phyloP scores from a whole-genome alignment of 1,284 basidiomycete species.

The Cryptococcus floricola region DNA sequence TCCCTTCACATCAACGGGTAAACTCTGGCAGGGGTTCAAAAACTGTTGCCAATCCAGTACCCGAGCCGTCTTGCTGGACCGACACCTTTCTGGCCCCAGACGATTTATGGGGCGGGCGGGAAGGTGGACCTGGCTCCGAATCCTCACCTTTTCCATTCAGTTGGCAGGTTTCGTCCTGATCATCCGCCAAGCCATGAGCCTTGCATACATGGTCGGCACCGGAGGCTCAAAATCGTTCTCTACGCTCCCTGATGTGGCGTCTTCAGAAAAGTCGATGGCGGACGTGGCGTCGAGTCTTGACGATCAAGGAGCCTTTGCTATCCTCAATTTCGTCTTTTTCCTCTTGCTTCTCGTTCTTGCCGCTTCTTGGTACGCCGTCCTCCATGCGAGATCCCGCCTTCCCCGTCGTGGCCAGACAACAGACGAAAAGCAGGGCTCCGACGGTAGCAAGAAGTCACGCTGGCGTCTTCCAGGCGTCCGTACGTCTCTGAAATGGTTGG shows the following conservation, averaged over 20 bases:
- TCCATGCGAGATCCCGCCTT: neutral
- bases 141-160: slow-evolving; percentile 4
- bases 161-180: slow-evolving; percentile 6
- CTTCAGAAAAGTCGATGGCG: slow-evolving; percentile 2
- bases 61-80: slow-evolving; percentile 2
- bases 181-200: slow-evolving; percentile 12
- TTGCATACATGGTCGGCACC: slow-evolving; percentile 6
- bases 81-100: neutral
- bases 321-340: slow-evolving; percentile 13
- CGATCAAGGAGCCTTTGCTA: slow-evolving; percentile 1
- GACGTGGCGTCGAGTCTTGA: slow-evolving; percentile 1
- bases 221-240: slow-evolving; percentile 6
- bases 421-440: neutral
- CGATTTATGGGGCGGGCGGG: slow-evolving; percentile 1
- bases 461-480: neutral
- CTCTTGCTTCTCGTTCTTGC: slow-evolving; percentile 8
- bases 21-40: neutral
- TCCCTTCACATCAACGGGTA: neutral
- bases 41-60: neutral
- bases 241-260: slow-evolving; percentile 3
- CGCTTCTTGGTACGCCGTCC: slow-evolving; percentile 10
- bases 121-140: slow-evolving; percentile 5
- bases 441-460: neutral
- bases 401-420: neutral
- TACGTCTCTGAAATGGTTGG: slow-evolving; percentile 9